Percentiles rank a stretch among this genome's conserved stretches.
Evolutionary conservation across 2,329 filamentous ascomycete genomes (phyloP).

Genomic region (Leptographium flavum): DNA sequence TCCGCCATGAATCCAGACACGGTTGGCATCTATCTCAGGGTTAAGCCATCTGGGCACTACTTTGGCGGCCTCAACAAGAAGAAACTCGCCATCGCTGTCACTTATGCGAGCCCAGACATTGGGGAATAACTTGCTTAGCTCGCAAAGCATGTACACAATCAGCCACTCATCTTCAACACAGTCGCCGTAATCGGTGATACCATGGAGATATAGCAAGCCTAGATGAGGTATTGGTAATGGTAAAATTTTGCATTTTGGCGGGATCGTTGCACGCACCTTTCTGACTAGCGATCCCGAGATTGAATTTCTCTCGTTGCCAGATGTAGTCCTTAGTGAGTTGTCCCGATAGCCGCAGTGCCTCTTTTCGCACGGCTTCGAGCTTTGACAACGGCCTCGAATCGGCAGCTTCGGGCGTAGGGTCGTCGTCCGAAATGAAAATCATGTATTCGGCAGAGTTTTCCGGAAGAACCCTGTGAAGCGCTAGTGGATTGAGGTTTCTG

Average conservation of each 20-base stretch:
- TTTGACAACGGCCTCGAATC: slow-evolving; percentile 39
- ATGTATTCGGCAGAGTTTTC: slow-evolving; percentile 82
- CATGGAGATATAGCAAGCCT: slow-evolving; percentile 52
- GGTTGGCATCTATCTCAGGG: slow-evolving; percentile 75
- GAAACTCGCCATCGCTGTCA: slow-evolving; percentile 88
- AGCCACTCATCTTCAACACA: slow-evolving; percentile 97
- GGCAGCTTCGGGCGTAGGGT: slow-evolving; percentile 29
- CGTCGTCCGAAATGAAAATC: slow-evolving; percentile 51
- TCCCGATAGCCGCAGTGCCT: slow-evolving; percentile 46
- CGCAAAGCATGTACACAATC: slow-evolving; percentile 74
- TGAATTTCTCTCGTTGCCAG: slow-evolving; percentile 80
- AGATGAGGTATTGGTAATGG: background rate
- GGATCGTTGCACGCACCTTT: slow-evolving; percentile 29
- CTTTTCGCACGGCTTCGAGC: slow-evolving; percentile 59
- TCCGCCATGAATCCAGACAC: slow-evolving; percentile 77
- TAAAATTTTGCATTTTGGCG: background rate
- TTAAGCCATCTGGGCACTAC: slow-evolving; percentile 80
- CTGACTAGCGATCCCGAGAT: slow-evolving; percentile 48
- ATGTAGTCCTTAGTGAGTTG: slow-evolving; percentile 71
- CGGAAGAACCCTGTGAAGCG: slow-evolving; percentile 30
- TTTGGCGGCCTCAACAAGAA: slow-evolving; percentile 86
- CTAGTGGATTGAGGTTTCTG: background rate
- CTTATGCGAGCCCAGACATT: slow-evolving; percentile 70
- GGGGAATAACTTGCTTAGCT: slow-evolving; percentile 59
- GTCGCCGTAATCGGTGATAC: slow-evolving; percentile 78